These are phyloP conservation scores for Metroxylon sagu DNA, from an alignment of 176 grass and related monocot species.

Conservation along the genomic window DNA sequence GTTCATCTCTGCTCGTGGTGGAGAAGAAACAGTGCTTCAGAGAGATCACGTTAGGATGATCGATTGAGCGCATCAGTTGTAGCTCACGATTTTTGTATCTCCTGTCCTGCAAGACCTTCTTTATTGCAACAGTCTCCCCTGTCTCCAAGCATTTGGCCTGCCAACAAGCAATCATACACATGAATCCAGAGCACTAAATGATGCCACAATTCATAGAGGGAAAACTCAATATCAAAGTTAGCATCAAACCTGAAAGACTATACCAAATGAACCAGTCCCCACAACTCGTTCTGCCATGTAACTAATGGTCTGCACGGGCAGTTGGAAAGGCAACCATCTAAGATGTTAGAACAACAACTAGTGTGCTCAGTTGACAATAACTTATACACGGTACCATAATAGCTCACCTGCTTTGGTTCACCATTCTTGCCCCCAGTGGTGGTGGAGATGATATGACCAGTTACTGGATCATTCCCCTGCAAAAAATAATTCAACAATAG, in stretches of 20 bases:
- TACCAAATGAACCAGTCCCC: conserved; percentile 73
- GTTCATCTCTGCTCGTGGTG: conserved; percentile 47
- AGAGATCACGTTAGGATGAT: conserved; percentile 46
- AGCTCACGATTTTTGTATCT: conserved; percentile 64
- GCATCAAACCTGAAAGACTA: conserved; percentile 52
- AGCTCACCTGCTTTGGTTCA: conserved; percentile 82
- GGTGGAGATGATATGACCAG: conserved; percentile 96
- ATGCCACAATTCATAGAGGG: background rate
- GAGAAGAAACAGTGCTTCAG: conserved; percentile 67
- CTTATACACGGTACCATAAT: background rate
- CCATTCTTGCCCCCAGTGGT: conserved; percentile 99
- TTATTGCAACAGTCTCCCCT: conserved; percentile 54
- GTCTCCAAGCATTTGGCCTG: conserved; percentile 70
- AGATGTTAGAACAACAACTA: too few species aligned
- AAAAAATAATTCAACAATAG: background rate
- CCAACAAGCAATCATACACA: background rate
- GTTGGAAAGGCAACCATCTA: background rate
- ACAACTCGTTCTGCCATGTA: conserved; percentile 75
- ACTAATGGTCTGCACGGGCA: conserved; percentile 48
- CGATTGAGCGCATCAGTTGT: conserved; percentile 53
- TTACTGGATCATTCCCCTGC: conserved; percentile 46
- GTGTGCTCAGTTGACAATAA: too few species aligned
- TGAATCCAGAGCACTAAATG: conserved; percentile 1
- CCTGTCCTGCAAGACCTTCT: conserved; percentile 60
- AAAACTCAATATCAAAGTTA: too few species aligned